phyloP scores from a whole-genome alignment of 768 basidiomycete genomes.

The Phaffia tasmanica region DNA sequence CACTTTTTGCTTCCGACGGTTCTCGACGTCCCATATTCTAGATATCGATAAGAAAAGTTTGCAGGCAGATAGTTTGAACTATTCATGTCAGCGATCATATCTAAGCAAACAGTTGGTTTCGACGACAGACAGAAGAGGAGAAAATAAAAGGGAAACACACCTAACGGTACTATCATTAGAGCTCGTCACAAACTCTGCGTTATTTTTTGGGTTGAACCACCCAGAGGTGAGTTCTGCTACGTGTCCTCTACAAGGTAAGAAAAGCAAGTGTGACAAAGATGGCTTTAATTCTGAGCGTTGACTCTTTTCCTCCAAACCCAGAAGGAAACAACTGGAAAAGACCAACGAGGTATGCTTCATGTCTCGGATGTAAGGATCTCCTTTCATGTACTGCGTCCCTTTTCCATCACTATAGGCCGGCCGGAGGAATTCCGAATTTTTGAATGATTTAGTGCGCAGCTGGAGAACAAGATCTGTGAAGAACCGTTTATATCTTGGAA shows the following conservation, averaged over 20 bases:
- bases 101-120: not conserved
- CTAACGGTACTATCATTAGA: slow-evolving; percentile 94
- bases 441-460: not conserved
- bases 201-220: slow-evolving; percentile 82
- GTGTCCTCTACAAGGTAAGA: slow-evolving; percentile 62
- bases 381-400: slow-evolving; percentile 54
- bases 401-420: not conserved
- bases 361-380: slow-evolving; percentile 95
- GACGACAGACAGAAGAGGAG: not conserved
- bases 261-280: not conserved
- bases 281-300: slow-evolving; percentile 17
- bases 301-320: not conserved
- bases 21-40: slow-evolving; percentile 90
- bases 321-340: not conserved
- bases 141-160: slow-evolving; percentile 40
- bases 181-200: slow-evolving; percentile 73
- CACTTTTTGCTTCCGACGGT: slow-evolving; percentile 84
- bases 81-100: too few species aligned
- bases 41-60: not conserved
- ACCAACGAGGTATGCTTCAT: slow-evolving; percentile 96
- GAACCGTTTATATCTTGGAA: not conserved
- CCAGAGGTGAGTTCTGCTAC: slow-evolving; percentile 83
- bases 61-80: not conserved
- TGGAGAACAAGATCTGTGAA: not conserved
- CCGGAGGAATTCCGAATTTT: not conserved